A percentile compares a stretch with the other conserved stretches of the same genome.
Evolutionary conservation across 192 early-diverging fungal genomes (phyloP).

Genomic region (Coemansia guatemalensis): DNA sequence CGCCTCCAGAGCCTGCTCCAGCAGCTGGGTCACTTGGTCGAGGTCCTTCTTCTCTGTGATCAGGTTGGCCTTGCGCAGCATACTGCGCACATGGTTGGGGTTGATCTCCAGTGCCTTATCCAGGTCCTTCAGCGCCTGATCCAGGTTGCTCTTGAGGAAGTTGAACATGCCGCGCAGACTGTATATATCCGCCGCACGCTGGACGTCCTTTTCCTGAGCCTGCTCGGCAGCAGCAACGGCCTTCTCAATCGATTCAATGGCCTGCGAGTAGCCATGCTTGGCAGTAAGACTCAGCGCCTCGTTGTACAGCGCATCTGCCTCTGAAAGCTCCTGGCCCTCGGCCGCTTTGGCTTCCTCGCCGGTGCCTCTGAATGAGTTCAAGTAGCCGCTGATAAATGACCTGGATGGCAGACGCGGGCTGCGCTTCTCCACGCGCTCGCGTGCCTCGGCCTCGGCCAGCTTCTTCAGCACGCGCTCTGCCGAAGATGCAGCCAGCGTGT

Average conservation of each 20-base stretch:
- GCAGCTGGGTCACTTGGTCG: slow-evolving; percentile 33
- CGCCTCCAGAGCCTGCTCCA: slow-evolving; percentile 55
- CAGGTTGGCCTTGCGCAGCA: slow-evolving; percentile 88
- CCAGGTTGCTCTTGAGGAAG: slow-evolving; percentile 83
- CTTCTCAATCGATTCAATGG: slow-evolving; percentile 62
- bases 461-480: slow-evolving; percentile 90
- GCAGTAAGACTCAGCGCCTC: slow-evolving; percentile 55
- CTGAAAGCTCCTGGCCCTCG: slow-evolving; percentile 25
- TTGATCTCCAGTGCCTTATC: slow-evolving; percentile 79
- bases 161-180: slow-evolving; percentile 87
- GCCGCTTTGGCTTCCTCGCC: slow-evolving; percentile 28
- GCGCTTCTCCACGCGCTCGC: slow-evolving; percentile 64
- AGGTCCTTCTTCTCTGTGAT: slow-evolving; percentile 80
- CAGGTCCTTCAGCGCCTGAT: slow-evolving; percentile 69
- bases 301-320: slow-evolving; percentile 55
- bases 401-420: slow-evolving; percentile 76
- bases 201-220: slow-evolving; percentile 33
- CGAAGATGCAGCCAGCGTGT: slow-evolving; percentile 70
- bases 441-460: slow-evolving; percentile 73
- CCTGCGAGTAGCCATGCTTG: slow-evolving; percentile 60
- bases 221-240: slow-evolving; percentile 62
- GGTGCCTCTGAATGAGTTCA: slow-evolving; percentile 82
- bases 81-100: slow-evolving; percentile 75
- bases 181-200: slow-evolving; percentile 65
- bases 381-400: slow-evolving; percentile 90